phyloP scores from a whole-genome alignment of 305 asterid genomes.

The Fraxinus baroniana region DNA sequence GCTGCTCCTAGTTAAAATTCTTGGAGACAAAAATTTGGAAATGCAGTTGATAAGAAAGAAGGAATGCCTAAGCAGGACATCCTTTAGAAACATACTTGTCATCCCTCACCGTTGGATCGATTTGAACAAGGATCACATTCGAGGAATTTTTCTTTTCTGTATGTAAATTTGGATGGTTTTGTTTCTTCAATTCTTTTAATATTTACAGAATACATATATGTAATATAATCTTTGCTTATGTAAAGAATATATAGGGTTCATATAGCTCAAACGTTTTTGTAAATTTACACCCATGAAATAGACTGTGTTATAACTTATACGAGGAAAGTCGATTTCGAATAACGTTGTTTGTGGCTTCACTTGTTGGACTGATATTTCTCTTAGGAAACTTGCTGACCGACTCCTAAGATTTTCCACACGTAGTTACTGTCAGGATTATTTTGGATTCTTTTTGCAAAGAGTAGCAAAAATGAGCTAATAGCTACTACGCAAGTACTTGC shows the following conservation, averaged over 20 bases:
- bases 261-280: neutral
- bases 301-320: neutral
- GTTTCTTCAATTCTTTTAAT: constrained; percentile 26
- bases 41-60: neutral
- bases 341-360: neutral
- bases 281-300: neutral
- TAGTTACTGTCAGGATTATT: neutral
- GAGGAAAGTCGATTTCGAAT: neutral
- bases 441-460: neutral
- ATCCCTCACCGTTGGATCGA: neutral
- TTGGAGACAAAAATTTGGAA: neutral
- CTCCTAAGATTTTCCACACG: neutral
- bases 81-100: neutral
- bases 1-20: constrained; percentile 49
- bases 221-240: neutral
- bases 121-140: neutral
- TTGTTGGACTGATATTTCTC: neutral
- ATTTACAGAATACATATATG: neutral
- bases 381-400: neutral
- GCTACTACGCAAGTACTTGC: neutral
- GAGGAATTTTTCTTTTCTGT: neutral
- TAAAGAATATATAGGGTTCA: neutral
- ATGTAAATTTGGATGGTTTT: constrained; percentile 21
- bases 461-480: neutral
- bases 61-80: neutral